A percentile compares a stretch with the other conserved stretches of the same genome.
These are phyloP conservation scores for Eucalyptus lansdowneana DNA, from an alignment of 345 rosid genomes.

Conservation along the genomic window DNA sequence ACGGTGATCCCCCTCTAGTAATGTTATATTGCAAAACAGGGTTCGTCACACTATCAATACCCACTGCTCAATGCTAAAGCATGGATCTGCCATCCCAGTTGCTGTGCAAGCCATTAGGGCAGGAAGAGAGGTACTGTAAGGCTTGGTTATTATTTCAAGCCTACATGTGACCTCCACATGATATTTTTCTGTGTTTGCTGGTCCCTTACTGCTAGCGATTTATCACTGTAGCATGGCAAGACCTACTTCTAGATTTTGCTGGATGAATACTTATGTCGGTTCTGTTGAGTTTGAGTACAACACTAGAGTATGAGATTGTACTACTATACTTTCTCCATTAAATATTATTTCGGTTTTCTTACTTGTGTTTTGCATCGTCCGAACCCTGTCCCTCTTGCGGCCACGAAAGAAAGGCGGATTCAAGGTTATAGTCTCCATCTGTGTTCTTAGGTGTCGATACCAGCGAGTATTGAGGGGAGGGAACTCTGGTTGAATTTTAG, in stretches of 20 bases:
- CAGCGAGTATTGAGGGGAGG: neutral
- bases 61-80: neutral
- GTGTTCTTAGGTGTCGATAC: neutral
- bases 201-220: neutral
- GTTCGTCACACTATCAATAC: neutral
- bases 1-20: neutral
- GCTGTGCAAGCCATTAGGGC: neutral
- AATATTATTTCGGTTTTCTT: neutral
- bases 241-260: neutral
- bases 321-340: neutral
- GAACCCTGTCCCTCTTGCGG: neutral
- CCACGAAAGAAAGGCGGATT: neutral
- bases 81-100: neutral
- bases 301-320: neutral
- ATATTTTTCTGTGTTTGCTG: neutral
- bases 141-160: slow-evolving; percentile 11
- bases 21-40: neutral
- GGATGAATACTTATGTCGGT: neutral
- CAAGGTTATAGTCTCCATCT: neutral
- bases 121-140: neutral
- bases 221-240: neutral
- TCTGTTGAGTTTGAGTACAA: neutral
- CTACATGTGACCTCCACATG: neutral
- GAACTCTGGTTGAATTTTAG: neutral
- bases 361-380: neutral